A percentile compares a stretch with the other conserved stretches of the same genome.
Conservation (phyloP, 2,329 filamentous ascomycete genomes). For the Cordyceps pruinosa region DNA sequence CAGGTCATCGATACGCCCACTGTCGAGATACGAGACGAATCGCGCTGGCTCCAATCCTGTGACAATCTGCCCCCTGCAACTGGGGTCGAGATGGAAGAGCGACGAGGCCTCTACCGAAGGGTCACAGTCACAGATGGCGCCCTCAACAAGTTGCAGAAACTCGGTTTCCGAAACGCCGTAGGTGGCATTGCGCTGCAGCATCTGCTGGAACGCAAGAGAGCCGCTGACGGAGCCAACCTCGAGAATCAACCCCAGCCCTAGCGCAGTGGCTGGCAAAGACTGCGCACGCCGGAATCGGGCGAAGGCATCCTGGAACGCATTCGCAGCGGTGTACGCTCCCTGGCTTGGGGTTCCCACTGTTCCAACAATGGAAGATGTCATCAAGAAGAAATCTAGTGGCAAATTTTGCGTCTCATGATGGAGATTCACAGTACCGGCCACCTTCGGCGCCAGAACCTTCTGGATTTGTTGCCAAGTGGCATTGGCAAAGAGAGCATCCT, state of each 20-base stretch:
- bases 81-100: background rate
- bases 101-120: background rate
- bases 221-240: slow-evolving; percentile 15
- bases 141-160: background rate
- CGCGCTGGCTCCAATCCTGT: background rate
- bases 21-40: background rate
- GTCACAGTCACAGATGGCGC: background rate
- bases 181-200: background rate
- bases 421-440: slow-evolving; percentile 19
- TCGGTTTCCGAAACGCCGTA: background rate
- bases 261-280: slow-evolving; percentile 20
- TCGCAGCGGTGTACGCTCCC: slow-evolving; percentile 21
- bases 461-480: background rate
- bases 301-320: slow-evolving; percentile 24
- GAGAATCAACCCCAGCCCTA: slow-evolving; percentile 18
- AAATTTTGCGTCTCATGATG: slow-evolving; percentile 16
- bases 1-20: background rate
- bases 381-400: slow-evolving; percentile 23
- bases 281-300: slow-evolving; percentile 19
- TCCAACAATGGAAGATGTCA: slow-evolving; percentile 13
- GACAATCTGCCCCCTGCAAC: background rate
- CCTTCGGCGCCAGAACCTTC: slow-evolving; percentile 18
- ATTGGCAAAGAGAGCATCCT: background rate
- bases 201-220: background rate
- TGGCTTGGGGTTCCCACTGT: slow-evolving; percentile 16